Percentiles rank a stretch among this genome's conserved stretches.
Conservation (phyloP, 495 filamentous ascomycete species). For the Penicillium antarcticum region DNA sequence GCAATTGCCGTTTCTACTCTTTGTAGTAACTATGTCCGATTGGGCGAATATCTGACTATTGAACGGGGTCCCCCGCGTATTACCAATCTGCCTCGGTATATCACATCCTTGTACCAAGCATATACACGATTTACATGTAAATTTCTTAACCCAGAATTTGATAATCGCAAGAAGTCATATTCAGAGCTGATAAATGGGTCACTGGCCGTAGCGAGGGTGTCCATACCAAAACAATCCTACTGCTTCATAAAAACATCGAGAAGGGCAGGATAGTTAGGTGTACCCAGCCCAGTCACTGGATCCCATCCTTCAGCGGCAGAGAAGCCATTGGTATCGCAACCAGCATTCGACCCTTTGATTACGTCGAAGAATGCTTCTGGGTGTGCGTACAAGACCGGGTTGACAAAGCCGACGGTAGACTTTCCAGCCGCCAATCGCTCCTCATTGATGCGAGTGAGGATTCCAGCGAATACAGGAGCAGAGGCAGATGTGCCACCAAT, state of each 20-base stretch:
- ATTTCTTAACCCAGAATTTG: too few species aligned
- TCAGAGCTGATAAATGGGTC: too few species aligned
- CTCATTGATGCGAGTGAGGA: slow-evolving; percentile 63
- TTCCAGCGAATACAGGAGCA: slow-evolving; percentile 52
- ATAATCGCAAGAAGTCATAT: too few species aligned
- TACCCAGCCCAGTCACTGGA: slow-evolving; percentile 61
- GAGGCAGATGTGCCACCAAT: slow-evolving; percentile 59
- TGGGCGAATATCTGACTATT: too few species aligned
- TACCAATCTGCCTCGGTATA: too few species aligned
- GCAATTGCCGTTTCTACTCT: too few species aligned
- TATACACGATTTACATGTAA: neutral
- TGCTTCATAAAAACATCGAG: slow-evolving; percentile 41
- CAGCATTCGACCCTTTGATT: slow-evolving; percentile 54
- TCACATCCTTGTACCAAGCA: neutral
- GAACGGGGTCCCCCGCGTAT: too few species aligned
- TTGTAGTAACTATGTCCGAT: too few species aligned
- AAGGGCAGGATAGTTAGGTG: slow-evolving; percentile 51
- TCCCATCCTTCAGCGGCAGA: slow-evolving; percentile 55
- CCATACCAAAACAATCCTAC: neutral
- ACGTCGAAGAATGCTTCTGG: slow-evolving; percentile 62
- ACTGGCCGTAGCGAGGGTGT: too few species aligned
- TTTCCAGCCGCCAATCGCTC: slow-evolving; percentile 54
- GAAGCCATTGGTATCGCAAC: slow-evolving; percentile 58
- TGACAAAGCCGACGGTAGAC: slow-evolving; percentile 57
- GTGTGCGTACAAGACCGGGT: slow-evolving; percentile 59